These are phyloP conservation scores for Amphibolis antarctica DNA, from an alignment of 106 monocot genomes.

Conservation along the genomic window DNA sequence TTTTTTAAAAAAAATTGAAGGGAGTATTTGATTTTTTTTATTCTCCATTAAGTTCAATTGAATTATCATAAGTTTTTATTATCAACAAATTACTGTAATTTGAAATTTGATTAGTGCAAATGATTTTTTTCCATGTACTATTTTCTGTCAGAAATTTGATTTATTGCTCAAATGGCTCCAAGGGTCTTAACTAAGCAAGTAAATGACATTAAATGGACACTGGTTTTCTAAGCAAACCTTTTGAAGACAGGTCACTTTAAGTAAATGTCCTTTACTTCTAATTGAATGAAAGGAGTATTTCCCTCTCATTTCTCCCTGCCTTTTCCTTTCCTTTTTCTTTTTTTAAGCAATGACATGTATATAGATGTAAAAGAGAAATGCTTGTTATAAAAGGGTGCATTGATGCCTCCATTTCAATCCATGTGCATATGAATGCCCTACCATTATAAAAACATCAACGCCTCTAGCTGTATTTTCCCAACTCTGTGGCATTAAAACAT, in stretches of 20 bases:
- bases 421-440: neutral
- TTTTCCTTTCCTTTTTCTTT: neutral
- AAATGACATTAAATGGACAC: conserved; percentile 22
- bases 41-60: no score
- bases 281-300: conserved; percentile 1
- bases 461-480: neutral
- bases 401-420: neutral
- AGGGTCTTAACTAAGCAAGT: conserved; percentile 18
- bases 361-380: neutral
- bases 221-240: conserved; percentile 6
- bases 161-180: conserved; percentile 2
- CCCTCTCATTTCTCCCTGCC: neutral
- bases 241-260: conserved; percentile 3
- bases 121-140: neutral
- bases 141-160: conserved; percentile 2
- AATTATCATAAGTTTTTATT: no score
- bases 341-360: neutral
- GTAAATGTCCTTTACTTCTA: conserved; percentile 10
- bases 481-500: no score
- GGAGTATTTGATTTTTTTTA: no score
- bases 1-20: no score
- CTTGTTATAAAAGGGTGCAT: neutral
- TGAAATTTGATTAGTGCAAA: no score
- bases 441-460: neutral
- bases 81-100: no score